Evolutionary conservation across 305 asterid species (phyloP), one percentile per base, ranked within the genome.

Genomic region (Plantago lanceolata): DNA sequence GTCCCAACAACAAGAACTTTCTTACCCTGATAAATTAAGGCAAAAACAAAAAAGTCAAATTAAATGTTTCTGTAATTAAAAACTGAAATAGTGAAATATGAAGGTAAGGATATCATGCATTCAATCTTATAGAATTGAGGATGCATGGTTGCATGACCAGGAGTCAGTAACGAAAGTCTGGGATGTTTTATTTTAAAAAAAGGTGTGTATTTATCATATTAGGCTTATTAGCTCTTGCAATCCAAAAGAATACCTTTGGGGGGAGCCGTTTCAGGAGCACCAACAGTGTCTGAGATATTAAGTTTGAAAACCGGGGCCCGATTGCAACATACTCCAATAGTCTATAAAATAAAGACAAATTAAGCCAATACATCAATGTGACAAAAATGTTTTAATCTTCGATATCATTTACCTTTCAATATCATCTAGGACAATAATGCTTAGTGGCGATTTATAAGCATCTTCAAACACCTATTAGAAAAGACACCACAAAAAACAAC

Each of bases 391-490:
- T 57, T 48, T 71, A 60, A 63, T 68, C 70, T 64, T 64, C 47
- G 54, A 61, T 7, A 67, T 49, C 13, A 68, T 49, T 61, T 72
- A 94, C 99, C 99, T 86, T 83, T 94, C 99, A 67, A 94, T 90
- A 70, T 89, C 96, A 73, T 94, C 99, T 64, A 94, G 96, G 81
- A 90, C 55, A 75, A 94, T 79, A 68, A 86, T 70, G 79, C 99
- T 94, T 52, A 94, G 84, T n/a, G 99, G 97, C 9, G 99, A 93
- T 78, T 73, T 82, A 55, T 93, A 93, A 53, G 99, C 99, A 88
- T 94, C 97, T 84, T 94, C 99, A 68, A 94, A 90, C 56, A 94
- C 96, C 99, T 94, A 70, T 26, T 59, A 61, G 51, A 64, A 61
- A 77, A 60, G 60, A 61, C 28, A 71, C 4, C 59, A 68, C 19